These are phyloP conservation scores for Tilletia indica DNA, from an alignment of 1,284 basidiomycete genomes.

Conservation along the genomic window DNA sequence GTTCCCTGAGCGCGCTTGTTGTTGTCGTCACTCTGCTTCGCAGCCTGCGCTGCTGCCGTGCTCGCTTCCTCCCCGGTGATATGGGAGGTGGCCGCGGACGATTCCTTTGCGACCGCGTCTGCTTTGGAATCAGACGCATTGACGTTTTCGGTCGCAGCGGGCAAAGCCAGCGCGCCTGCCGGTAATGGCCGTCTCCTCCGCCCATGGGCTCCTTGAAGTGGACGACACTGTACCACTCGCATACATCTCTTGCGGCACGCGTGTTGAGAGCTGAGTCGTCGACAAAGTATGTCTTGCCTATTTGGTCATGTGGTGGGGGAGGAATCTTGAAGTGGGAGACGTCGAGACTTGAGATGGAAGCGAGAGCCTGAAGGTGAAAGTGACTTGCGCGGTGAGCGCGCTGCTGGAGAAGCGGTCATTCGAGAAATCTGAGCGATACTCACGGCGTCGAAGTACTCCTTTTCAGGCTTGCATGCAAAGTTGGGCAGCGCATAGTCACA, in stretches of 20 bases:
- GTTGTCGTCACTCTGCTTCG: not conserved
- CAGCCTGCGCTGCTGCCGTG: not conserved
- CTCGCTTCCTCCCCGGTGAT: not conserved
- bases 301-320: constrained; percentile 9
- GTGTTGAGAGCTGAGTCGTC: constrained; percentile 53
- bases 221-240: constrained; percentile 46
- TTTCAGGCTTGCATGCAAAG: constrained; percentile 80
- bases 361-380: constrained; percentile 3
- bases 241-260: constrained; percentile 42
- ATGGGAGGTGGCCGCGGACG: not conserved
- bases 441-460: constrained; percentile 41
- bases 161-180: not conserved
- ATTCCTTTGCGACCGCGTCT: not conserved
- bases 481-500: constrained; percentile 71
- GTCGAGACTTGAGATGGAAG: not conserved
- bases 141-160: not conserved
- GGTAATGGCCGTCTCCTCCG: not conserved
- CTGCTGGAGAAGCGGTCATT: not conserved
- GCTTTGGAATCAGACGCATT: not conserved
- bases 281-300: constrained; percentile 45
- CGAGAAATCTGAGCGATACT: not conserved
- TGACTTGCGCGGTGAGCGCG: not conserved
- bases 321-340: constrained; percentile 4
- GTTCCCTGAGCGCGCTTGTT: not conserved
- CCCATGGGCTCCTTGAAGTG: constrained; percentile 27